These are phyloP conservation scores for Pleurozium schreberi DNA, from an alignment of 225 moss, liverwort and hornwort genomes.

Conservation along the genomic window DNA sequence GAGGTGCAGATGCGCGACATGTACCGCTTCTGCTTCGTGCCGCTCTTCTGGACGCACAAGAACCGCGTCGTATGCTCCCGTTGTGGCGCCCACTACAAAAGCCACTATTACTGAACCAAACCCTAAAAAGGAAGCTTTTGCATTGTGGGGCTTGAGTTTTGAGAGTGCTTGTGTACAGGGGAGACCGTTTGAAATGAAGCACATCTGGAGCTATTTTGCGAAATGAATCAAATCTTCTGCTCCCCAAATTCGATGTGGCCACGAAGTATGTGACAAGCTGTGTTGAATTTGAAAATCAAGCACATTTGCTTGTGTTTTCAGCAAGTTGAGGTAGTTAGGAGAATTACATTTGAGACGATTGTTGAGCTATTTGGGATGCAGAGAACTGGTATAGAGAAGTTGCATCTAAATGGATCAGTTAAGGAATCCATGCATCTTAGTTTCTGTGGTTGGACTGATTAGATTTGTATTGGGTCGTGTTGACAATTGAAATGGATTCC, in stretches of 20 bases:
- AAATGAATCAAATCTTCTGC: background rate
- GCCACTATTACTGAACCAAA: slow-evolving; percentile 9
- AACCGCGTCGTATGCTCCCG: slow-evolving; percentile 21
- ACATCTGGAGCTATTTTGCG: background rate
- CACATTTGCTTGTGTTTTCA: background rate
- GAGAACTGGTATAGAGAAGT: background rate
- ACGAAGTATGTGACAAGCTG: background rate
- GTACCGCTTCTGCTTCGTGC: slow-evolving; percentile 50
- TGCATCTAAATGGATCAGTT: too few species aligned
- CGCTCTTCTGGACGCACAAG: slow-evolving; percentile 31
- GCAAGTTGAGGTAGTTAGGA: too few species aligned
- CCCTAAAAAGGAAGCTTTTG: background rate
- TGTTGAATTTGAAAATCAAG: background rate
- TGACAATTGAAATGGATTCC: background rate
- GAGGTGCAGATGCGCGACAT: slow-evolving; percentile 30
- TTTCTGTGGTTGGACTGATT: background rate
- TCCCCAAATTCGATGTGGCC: background rate
- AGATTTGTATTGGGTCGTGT: background rate
- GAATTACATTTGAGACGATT: background rate
- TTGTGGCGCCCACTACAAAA: slow-evolving; percentile 22
- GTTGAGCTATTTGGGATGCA: background rate
- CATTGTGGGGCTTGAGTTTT: background rate
- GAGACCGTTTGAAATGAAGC: too few species aligned
- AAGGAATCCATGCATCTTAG: background rate
- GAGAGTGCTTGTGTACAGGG: background rate